Conservation (phyloP, 1,139 yeast species). For the Magnusiomyces suaveolens region DNA sequence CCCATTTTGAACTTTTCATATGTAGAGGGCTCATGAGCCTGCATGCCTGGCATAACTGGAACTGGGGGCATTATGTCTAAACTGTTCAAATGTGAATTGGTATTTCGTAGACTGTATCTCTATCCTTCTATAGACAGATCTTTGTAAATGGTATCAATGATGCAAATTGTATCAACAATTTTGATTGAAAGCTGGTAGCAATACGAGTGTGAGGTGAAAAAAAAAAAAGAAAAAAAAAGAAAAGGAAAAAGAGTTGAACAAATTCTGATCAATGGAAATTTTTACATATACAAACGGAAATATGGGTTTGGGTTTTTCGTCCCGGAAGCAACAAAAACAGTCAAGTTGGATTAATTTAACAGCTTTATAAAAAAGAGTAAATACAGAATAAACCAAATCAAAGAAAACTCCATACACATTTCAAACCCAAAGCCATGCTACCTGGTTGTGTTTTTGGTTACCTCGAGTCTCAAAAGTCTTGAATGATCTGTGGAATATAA, state of each 20-base stretch:
- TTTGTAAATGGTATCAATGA: too few relatives aligned
- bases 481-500: not conserved
- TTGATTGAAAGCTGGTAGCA: too few relatives aligned
- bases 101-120: too few relatives aligned
- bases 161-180: too few relatives aligned
- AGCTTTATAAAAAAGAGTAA: too few relatives aligned
- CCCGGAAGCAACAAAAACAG: not conserved
- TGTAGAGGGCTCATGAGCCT: slow-evolving; percentile 68
- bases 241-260: not conserved
- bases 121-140: too few relatives aligned
- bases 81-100: not conserved
- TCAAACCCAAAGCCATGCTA: too few relatives aligned
- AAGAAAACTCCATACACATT: too few relatives aligned
- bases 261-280: too few relatives aligned
- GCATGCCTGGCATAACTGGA: slow-evolving; percentile 60
- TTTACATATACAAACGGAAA: not conserved
- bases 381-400: too few relatives aligned
- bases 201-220: not conserved
- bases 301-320: not conserved
- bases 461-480: not conserved
- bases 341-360: too few relatives aligned
- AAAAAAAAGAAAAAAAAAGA: not conserved
- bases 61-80: slow-evolving; percentile 62
- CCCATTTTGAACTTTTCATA: slow-evolving; percentile 98
- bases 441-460: too few relatives aligned